These are phyloP conservation scores for Chaetomium tenue DNA, from an alignment of 495 filamentous ascomycete genomes.

Conservation along the genomic window DNA sequence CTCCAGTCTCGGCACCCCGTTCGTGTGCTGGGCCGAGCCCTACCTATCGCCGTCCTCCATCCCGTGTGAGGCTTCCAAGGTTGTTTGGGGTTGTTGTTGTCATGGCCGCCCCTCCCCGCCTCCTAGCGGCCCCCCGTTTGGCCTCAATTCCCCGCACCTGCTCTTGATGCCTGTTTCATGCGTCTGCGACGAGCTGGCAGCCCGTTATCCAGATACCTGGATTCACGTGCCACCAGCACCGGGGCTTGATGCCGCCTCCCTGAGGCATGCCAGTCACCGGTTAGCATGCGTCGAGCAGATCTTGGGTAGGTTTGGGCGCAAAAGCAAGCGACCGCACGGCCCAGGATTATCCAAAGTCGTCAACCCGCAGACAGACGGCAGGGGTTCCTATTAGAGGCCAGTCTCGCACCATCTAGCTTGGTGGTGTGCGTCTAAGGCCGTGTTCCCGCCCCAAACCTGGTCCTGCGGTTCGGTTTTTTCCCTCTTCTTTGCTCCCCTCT, in stretches of 20 bases:
- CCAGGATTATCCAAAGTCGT: constrained; percentile 23
- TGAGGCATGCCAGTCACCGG: constrained; percentile 15
- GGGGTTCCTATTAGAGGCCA: constrained; percentile 28
- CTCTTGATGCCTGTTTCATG: constrained; percentile 14
- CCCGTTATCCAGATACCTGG: constrained; percentile 25
- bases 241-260: not conserved
- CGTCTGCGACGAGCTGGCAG: constrained; percentile 11
- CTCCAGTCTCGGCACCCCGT: constrained; percentile 14
- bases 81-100: not conserved
- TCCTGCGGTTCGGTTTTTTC: constrained; percentile 8
- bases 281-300: constrained; percentile 20
- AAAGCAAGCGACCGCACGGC: constrained; percentile 24
- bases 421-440: constrained; percentile 9
- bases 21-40: constrained; percentile 13
- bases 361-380: constrained; percentile 14
- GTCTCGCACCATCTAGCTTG: not conserved
- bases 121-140: not conserved
- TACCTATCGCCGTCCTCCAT: constrained; percentile 17
- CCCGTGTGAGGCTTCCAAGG: not conserved
- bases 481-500: not conserved
- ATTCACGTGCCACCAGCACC: constrained; percentile 14
- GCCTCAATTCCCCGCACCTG: constrained; percentile 12
- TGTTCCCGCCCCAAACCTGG: constrained; percentile 6
- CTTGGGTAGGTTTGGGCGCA: constrained; percentile 30
- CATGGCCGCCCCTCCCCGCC: not conserved